phyloP scores from a whole-genome alignment of 1,139 yeast species.

The Debaryomycetaceae sp. region DNA sequence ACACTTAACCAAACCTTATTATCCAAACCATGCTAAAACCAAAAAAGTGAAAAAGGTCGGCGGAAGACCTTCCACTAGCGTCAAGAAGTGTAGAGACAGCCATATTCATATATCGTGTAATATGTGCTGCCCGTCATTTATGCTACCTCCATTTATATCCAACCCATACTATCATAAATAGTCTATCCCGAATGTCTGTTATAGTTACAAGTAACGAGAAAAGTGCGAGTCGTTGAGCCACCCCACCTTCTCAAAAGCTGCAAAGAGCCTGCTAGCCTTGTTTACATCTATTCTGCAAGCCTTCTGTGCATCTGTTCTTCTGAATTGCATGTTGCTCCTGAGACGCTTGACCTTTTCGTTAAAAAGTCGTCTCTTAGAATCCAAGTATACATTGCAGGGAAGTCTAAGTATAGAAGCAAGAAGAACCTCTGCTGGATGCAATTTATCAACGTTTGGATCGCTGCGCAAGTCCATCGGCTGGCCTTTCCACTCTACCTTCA shows the following conservation, averaged over 20 bases:
- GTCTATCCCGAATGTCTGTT: background rate
- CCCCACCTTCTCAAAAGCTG: slow-evolving; percentile 92
- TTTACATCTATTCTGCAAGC: slow-evolving; percentile 97
- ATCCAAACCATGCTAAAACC: background rate
- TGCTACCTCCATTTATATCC: background rate
- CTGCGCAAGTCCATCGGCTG: slow-evolving; percentile 86
- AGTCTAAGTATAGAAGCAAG: slow-evolving; percentile 86
- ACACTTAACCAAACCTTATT: background rate
- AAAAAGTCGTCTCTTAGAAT: slow-evolving; percentile 87
- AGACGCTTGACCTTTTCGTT: slow-evolving; percentile 81
- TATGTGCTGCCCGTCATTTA: no score
- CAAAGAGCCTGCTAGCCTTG: slow-evolving; percentile 88
- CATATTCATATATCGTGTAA: no score
- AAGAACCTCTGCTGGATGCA: slow-evolving; percentile 90
- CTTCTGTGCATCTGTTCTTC: slow-evolving; percentile 97
- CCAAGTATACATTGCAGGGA: slow-evolving; percentile 84
- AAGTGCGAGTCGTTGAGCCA: slow-evolving; percentile 86
- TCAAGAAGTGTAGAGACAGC: no score
- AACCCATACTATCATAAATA: background rate
- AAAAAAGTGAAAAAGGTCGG: no score
- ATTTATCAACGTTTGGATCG: slow-evolving; percentile 67
- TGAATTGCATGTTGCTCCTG: slow-evolving; percentile 74
- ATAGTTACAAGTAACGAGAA: slow-evolving; percentile 36
- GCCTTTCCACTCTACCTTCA: slow-evolving; percentile 96
- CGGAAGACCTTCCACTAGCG: no score